Evolutionary conservation across 768 basidiomycete species (phyloP), one percentile per base, ranked within the genome.

Genomic region (Xerocomellus amylosporus): DNA sequence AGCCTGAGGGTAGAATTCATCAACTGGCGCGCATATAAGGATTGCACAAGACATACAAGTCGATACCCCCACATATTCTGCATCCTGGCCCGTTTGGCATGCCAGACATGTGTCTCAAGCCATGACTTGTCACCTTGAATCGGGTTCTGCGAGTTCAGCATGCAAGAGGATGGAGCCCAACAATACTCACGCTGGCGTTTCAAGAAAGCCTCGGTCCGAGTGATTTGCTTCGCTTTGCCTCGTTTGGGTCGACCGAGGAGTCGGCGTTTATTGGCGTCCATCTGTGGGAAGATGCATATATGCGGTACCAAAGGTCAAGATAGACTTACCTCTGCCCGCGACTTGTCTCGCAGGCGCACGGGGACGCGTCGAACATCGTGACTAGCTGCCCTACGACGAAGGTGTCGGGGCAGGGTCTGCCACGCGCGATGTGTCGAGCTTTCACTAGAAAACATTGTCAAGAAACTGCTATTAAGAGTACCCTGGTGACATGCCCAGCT

Each of bases 71-170:
- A 98, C 70, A 90, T 78, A 58, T 85, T 86, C 61, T 86, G 80
- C 96, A 98, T 98, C 57, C 87, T 84, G 86, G 96, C 96, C 7
- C 97, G 83, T 71, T 98, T 98, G 1, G 94, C 90, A 63, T 98
- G 96, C 93, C 94, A 98, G 19, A 98, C 72, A 68, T 99, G 97
- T 6, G 94, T 96, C 67, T 96, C 93, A 0, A 99, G 82, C 96
- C 96, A 98, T 13, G 79, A 75, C 69, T 98, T 98, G 59, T 90
- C 80, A 30, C 77, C 95, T 97, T 58, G 2, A 39, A 46, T 39
- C 26, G 36, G 5, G 46, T 31, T 46, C 49, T 40, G 17, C 43
- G 17, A 46, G 19, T 30, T 26, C 10, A 15, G 41, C 8, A 31
- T 15, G 7, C 9, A 45, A 41, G 5, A 36, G 13, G 33, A 31